Percentiles rank a stretch among this genome's conserved stretches.
Conservation (phyloP, 345 rosid genomes). For the Hibiscus mutabilis region DNA sequence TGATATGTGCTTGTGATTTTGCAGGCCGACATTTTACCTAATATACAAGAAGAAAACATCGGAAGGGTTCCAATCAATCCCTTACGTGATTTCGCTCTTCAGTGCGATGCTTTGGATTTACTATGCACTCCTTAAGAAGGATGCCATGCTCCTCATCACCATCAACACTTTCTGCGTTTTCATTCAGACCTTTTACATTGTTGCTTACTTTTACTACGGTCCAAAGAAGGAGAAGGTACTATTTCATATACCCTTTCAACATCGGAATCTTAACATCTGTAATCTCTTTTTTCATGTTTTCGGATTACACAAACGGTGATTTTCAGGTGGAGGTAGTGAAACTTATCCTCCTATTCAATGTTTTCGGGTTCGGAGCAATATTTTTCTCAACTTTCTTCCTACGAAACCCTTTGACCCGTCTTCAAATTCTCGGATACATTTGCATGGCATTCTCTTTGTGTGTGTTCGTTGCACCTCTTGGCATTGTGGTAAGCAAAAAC, state of each 20-base stretch:
- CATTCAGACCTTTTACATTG: slow-evolving; percentile 42
- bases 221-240: slow-evolving; percentile 48
- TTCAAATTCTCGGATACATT: slow-evolving; percentile 56
- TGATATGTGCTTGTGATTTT: neutral
- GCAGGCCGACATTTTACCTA: slow-evolving; percentile 23
- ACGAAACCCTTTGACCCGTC: slow-evolving; percentile 28
- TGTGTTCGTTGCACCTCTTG: slow-evolving; percentile 80
- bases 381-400: slow-evolving; percentile 37
- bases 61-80: slow-evolving; percentile 71
- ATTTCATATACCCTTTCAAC: neutral
- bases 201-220: slow-evolving; percentile 49
- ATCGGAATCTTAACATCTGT: neutral
- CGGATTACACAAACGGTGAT: neutral
- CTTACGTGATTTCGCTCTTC: slow-evolving; percentile 53
- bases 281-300: neutral
- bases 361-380: slow-evolving; percentile 58
- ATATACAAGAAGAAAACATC: slow-evolving; percentile 60
- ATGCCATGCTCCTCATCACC: slow-evolving; percentile 44
- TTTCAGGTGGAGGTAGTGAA: slow-evolving; percentile 47
- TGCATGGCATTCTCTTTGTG: slow-evolving; percentile 61
- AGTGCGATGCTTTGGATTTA: slow-evolving; percentile 78
- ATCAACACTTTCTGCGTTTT: slow-evolving; percentile 44
- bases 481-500: slow-evolving; percentile 49
- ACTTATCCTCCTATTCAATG: slow-evolving; percentile 38
- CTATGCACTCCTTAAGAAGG: slow-evolving; percentile 46